Evolutionary conservation across 352 stramenopile genomes (phyloP).

Genomic region (Phytophthora agathidicida): DNA sequence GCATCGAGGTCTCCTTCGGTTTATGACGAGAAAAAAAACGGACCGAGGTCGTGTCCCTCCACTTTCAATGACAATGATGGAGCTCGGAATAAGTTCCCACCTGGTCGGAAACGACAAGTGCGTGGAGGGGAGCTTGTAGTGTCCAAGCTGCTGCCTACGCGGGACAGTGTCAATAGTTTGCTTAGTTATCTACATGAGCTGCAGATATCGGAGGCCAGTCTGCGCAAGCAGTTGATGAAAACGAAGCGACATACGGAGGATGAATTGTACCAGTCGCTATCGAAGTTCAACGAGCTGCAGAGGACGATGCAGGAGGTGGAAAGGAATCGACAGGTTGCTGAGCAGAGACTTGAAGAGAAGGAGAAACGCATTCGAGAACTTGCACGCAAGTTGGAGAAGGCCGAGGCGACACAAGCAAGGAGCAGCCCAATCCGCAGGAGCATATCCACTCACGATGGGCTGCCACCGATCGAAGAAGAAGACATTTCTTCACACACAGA

Average conservation of each 20-base stretch:
- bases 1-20: constrained; percentile 11
- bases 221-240: constrained; percentile 62
- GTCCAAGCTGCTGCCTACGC: constrained; percentile 58
- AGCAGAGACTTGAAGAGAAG: constrained; percentile 37
- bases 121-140: constrained; percentile 39
- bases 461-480: constrained; percentile 13
- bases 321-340: constrained; percentile 20
- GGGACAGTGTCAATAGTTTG: constrained; percentile 60
- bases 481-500: background rate
- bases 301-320: constrained; percentile 27
- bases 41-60: constrained; percentile 44
- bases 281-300: constrained; percentile 26
- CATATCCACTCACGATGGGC: background rate
- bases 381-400: constrained; percentile 31
- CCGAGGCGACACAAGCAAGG: constrained; percentile 16
- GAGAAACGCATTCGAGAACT: constrained; percentile 40
- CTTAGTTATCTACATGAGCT: constrained; percentile 77
- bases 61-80: constrained; percentile 22
- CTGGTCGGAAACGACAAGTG: constrained; percentile 3
- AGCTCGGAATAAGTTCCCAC: constrained; percentile 16
- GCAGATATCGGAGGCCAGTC: constrained; percentile 59
- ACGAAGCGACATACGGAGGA: constrained; percentile 48
- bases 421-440: background rate
- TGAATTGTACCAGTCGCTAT: constrained; percentile 40
- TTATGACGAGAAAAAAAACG: constrained; percentile 35